phyloP scores from a whole-genome alignment of 192 early-diverging fungal species.

The Entomortierella chlamydospora region DNA sequence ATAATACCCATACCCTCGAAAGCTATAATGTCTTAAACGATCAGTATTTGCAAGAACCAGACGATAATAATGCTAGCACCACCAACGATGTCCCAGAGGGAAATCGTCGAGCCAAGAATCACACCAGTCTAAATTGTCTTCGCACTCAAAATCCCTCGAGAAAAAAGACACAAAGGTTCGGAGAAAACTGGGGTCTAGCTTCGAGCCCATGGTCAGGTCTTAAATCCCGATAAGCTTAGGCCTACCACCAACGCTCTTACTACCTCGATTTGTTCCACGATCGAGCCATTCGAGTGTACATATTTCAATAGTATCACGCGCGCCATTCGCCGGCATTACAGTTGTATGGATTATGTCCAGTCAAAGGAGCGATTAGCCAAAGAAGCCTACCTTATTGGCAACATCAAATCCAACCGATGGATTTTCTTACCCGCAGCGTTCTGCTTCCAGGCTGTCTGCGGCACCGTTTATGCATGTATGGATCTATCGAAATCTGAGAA shows the following conservation, averaged over 20 bases:
- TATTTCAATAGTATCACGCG: slow-evolving; percentile 32
- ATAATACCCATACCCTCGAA: slow-evolving; percentile 1
- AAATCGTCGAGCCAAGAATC: slow-evolving; percentile 10
- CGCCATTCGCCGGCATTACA: slow-evolving; percentile 40
- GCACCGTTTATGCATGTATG: slow-evolving; percentile 72
- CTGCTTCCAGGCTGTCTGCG: slow-evolving; percentile 71
- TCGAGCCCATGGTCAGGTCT: slow-evolving; percentile 6
- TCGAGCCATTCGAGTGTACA: slow-evolving; percentile 22
- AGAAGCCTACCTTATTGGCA: slow-evolving; percentile 50
- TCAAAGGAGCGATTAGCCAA: slow-evolving; percentile 33
- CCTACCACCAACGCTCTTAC: slow-evolving; percentile 28
- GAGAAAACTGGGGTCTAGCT: background rate
- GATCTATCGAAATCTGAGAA: background rate
- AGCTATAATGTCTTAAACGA: slow-evolving; percentile 33
- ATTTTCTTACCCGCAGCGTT: slow-evolving; percentile 68
- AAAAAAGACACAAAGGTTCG: background rate
- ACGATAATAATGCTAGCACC: background rate
- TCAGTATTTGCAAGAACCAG: slow-evolving; percentile 15
- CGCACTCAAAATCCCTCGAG: slow-evolving; percentile 22
- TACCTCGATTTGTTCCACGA: slow-evolving; percentile 47
- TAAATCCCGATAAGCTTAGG: slow-evolving; percentile 34
- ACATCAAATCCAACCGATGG: slow-evolving; percentile 66
- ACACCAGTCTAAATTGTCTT: slow-evolving; percentile 10
- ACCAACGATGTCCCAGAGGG: background rate
- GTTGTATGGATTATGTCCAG: slow-evolving; percentile 36